Evolutionary conservation across 768 basidiomycete genomes (phyloP), one percentile per base, ranked within the genome.

Genomic region (Flagelloscypha sp.): DNA sequence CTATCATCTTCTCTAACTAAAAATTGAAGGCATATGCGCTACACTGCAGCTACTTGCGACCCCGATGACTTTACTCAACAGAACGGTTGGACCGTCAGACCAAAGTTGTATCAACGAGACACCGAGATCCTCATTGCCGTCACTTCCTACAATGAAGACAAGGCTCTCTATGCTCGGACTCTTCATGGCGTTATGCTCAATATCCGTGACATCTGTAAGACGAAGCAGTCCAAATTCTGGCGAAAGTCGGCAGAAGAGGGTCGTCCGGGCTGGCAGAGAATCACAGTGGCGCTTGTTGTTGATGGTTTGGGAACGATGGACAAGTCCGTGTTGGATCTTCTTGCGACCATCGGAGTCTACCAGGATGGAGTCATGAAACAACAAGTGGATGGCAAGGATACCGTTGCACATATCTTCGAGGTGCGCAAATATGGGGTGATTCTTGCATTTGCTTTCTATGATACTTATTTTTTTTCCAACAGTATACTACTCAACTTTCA

Each of bases 171-270:
- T 43, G 63, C 74, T 23, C 70, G 72, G 40, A 84, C 83, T 0
- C 63, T 84, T 12, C 83, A 84, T 48, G 75, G 76, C 37, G 71
- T 84, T 45, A 83, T 84, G 80, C 43, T 80, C 39, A 84, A 84
- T 55, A 80, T 84, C 40, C 73, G 81, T 31, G 72, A 84, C 47
- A 83, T 84, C 43, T 80, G 78, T 62, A 79, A 76, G 57, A 78
- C 76, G 18, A 82, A 82, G 52, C 72, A 74, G 48, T 76, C 70
- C 35, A 79, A 79, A 54, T 80, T 76, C 56, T 76, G 78, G 74
- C 61, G 66, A 21, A 59, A 66, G 33, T 65, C 60, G 30, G 73
- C 75, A 12, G 71, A 74, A 46, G 72, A 75, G 45, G 73, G 74
- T 22, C 54, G 63, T 29, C 73, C 75, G 27, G 66, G 62, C 4